Evolutionary conservation across 2,329 filamentous ascomycete genomes (phyloP).

Genomic region (Chaetomiaceae sp.): DNA sequence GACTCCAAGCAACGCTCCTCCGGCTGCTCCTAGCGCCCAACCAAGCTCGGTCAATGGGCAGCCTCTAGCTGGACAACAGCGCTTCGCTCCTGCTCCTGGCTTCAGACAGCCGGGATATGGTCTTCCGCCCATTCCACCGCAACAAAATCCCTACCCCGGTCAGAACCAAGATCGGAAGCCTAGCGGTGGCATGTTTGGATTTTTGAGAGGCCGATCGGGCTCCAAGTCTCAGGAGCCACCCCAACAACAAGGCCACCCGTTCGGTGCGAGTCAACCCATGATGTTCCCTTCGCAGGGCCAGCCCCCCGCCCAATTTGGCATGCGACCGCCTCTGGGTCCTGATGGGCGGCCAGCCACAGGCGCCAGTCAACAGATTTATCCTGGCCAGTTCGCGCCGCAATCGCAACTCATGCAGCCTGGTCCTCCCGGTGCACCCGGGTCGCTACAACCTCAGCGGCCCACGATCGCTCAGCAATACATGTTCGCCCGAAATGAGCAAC

Average conservation of each 20-base stretch:
- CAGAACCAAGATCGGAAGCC: conserved; percentile 16
- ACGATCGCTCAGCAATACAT: conserved; percentile 5
- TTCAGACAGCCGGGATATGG: conserved; percentile 13
- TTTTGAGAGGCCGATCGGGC: conserved; percentile 19
- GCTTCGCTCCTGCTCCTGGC: conserved; percentile 3
- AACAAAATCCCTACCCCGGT: conserved; percentile 4
- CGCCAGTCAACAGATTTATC: conserved; percentile 14
- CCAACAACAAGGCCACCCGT: conserved; percentile 7
- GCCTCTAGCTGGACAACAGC: not conserved
- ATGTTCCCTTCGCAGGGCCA: conserved; percentile 17
- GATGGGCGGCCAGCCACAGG: conserved; percentile 19
- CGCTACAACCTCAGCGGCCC: conserved; percentile 4
- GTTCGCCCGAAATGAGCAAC: conserved; percentile 4
- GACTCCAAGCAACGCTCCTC: not conserved
- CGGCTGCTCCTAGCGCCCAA: not conserved
- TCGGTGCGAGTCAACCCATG: conserved; percentile 4
- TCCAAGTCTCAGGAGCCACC: conserved; percentile 17
- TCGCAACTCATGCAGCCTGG: conserved; percentile 10
- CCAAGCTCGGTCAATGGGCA: not conserved
- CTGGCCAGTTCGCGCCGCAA: conserved; percentile 18
- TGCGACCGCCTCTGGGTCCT: conserved; percentile 20
- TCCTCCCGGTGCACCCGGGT: conserved; percentile 1
- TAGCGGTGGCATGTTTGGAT: conserved; percentile 22
- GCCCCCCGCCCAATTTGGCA: conserved; percentile 16
- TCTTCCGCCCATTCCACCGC: conserved; percentile 9